Evolutionary conservation across 2,329 filamentous ascomycete species (phyloP), one percentile per base, ranked within the genome.

Genomic region (Aspergillus alliaceus): DNA sequence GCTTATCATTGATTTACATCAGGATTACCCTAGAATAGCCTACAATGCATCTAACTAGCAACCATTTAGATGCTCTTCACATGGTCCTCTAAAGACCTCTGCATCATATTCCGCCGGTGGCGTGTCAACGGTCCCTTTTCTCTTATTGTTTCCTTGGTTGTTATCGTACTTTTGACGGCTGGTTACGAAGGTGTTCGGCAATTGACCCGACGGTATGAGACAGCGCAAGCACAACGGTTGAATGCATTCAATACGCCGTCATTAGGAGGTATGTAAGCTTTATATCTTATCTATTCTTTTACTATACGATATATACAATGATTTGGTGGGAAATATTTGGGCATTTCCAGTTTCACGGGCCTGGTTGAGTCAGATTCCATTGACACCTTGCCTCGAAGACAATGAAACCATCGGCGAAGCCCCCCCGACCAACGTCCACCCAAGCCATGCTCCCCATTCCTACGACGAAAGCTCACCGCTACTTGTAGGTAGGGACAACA

Each of bases 71-170:
- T 97, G 93, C 86, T 98, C 65, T 99, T 99, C 81, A 98, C 92
- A 60, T 99, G 93, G 93, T 86, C 92, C 74, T 93, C 93, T 2
- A 85, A 83, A 56, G 90, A 98, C 78, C 90, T 99, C 63, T 99
- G 95, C 83, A 96, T 99, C 76, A 86, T 99, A 75, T 99, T 98
- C 82, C 84, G 83, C 67, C 86, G 88, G 77, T 99, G 95, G 95
- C 93, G 90, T 77, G 79, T 99, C 75, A 87, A 84, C 60, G 87
- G 88, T 59, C 87, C 87, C 3, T 69, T 84, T 52, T 89, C 89
- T 32, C 88, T 99, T 57, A 68, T 97, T 73, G 75, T 92, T 69
- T 96, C 93, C 27, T 87, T 99, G 59, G 67, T 95, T 65, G 90
- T 86, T 64, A 88, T 99, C 66, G 84, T 96, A 59, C 82, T 90